phyloP scores from a whole-genome alignment of 2,329 filamentous ascomycete species.

The Metarhizium anisopliae region DNA sequence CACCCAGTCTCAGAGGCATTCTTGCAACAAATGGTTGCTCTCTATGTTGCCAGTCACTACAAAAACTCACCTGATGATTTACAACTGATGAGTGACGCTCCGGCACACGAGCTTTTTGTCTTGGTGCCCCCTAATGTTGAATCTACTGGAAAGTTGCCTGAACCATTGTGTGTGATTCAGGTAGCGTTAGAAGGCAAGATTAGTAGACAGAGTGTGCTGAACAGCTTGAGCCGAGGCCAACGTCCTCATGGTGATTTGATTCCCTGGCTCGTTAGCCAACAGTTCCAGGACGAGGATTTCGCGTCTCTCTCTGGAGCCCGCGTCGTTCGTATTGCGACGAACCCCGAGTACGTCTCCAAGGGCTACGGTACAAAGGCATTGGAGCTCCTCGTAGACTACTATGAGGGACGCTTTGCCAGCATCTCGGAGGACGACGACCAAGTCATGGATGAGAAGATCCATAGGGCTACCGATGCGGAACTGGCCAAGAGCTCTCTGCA shows the following conservation, averaged over 20 bases:
- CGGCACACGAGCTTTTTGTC: constrained; percentile 92
- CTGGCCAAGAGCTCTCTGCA: constrained; percentile 67
- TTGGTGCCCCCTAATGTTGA: constrained; percentile 80
- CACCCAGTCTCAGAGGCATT: constrained; percentile 96
- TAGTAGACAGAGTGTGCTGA: constrained; percentile 84
- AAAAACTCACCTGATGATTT: constrained; percentile 97
- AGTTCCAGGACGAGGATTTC: constrained; percentile 97
- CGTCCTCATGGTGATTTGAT: constrained; percentile 88
- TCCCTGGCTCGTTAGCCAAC: constrained; percentile 93
- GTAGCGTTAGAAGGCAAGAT: constrained; percentile 92
- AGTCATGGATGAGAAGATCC: constrained; percentile 52
- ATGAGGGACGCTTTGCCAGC: constrained; percentile 83
- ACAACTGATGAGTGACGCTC: constrained; percentile 97
- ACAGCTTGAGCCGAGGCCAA: constrained; percentile 79
- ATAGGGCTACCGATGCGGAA: constrained; percentile 74
- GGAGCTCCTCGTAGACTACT: constrained; percentile 82
- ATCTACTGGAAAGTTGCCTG: constrained; percentile 69
- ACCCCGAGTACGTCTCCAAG: constrained; percentile 86
- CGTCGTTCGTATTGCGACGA: constrained; percentile 89
- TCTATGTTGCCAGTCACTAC: constrained; percentile 96
- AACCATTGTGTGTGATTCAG: constrained; percentile 91
- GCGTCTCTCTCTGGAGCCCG: constrained; percentile 86
- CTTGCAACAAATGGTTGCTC: constrained; percentile 93
- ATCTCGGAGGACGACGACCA: constrained; percentile 62
- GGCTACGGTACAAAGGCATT: constrained; percentile 89